Evolutionary conservation across 768 basidiomycete genomes (phyloP).

Genomic region (Neoboletus brunneissimus): DNA sequence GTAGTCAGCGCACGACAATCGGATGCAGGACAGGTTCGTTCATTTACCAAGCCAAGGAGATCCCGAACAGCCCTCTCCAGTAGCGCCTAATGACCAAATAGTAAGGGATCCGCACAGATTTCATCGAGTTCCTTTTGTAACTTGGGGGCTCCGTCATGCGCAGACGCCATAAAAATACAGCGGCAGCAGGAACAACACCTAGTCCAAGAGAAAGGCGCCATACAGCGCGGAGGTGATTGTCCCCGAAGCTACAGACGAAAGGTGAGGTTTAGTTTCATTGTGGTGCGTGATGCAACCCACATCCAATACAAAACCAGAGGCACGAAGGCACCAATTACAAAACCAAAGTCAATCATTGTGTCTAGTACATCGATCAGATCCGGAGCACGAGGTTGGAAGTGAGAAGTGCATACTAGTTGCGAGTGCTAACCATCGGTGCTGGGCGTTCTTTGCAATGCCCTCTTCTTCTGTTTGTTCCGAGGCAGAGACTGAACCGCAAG

Average conservation of each 20-base stretch:
- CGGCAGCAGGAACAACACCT: slow-evolving; percentile 74
- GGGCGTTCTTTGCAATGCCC: slow-evolving; percentile 72
- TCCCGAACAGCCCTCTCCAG: slow-evolving; percentile 67
- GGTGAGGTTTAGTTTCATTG: not conserved
- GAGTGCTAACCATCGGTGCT: slow-evolving; percentile 82
- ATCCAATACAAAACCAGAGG: slow-evolving; percentile 90
- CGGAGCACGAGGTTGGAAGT: not conserved
- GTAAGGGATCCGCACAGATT: slow-evolving; percentile 70
- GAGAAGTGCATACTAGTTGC: slow-evolving; percentile 68
- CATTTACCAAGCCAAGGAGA: slow-evolving; percentile 70
- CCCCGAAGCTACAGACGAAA: slow-evolving; percentile 54
- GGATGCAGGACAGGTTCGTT: not conserved
- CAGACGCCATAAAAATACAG: slow-evolving; percentile 85
- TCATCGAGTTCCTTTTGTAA: slow-evolving; percentile 80
- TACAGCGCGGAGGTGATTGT: slow-evolving; percentile 76
- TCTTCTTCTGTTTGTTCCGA: slow-evolving; percentile 88
- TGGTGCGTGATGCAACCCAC: slow-evolving; percentile 38
- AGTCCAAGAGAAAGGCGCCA: slow-evolving; percentile 88
- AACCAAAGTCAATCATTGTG: slow-evolving; percentile 82
- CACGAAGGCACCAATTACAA: slow-evolving; percentile 76
- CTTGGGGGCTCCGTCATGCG: slow-evolving; percentile 77
- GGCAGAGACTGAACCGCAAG: slow-evolving; percentile 84
- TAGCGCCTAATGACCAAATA: slow-evolving; percentile 75
- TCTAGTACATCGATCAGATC: slow-evolving; percentile 40
- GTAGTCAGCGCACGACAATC: not conserved